These are phyloP conservation scores for Colletotrichum euphorbiae DNA, from an alignment of 2,329 filamentous ascomycete species.

Conservation along the genomic window DNA sequence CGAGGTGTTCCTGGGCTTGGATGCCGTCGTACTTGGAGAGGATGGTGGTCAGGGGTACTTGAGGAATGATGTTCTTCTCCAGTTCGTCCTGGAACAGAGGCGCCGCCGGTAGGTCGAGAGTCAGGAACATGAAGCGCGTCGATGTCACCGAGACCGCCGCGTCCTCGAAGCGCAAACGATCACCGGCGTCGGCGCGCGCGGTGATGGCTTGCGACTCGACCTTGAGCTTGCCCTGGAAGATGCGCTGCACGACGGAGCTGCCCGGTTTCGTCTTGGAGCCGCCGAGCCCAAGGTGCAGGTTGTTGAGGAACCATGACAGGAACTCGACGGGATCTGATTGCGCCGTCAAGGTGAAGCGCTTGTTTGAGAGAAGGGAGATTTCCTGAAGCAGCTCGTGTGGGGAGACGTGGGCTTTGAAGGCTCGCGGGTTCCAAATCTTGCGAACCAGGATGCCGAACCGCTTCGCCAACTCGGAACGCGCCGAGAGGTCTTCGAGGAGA, in stretches of 20 bases:
- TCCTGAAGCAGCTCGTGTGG: slow-evolving; percentile 97
- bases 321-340: slow-evolving; percentile 98
- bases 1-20: slow-evolving; percentile 86
- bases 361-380: slow-evolving; percentile 88
- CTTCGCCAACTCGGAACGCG: slow-evolving; percentile 82
- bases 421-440: slow-evolving; percentile 97
- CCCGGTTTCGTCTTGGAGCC: slow-evolving; percentile 88
- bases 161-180: slow-evolving; percentile 93
- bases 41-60: slow-evolving; percentile 84
- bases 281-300: slow-evolving; percentile 90
- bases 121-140: slow-evolving; percentile 89
- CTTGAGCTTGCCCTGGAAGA: slow-evolving; percentile 92
- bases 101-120: slow-evolving; percentile 89
- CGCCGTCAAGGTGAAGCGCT: slow-evolving; percentile 88
- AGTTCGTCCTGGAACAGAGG: slow-evolving; percentile 96
- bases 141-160: slow-evolving; percentile 81
- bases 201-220: slow-evolving; percentile 96
- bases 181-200: slow-evolving; percentile 86
- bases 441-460: slow-evolving; percentile 90
- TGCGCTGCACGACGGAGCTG: slow-evolving; percentile 87
- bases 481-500: slow-evolving; percentile 84
- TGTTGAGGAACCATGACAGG: slow-evolving; percentile 96
- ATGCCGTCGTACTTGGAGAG: slow-evolving; percentile 94
- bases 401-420: slow-evolving; percentile 96
- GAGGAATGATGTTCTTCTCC: slow-evolving; percentile 95